phyloP scores from a whole-genome alignment of 1,284 basidiomycete genomes.

The Boletellus dicymbophilus region DNA sequence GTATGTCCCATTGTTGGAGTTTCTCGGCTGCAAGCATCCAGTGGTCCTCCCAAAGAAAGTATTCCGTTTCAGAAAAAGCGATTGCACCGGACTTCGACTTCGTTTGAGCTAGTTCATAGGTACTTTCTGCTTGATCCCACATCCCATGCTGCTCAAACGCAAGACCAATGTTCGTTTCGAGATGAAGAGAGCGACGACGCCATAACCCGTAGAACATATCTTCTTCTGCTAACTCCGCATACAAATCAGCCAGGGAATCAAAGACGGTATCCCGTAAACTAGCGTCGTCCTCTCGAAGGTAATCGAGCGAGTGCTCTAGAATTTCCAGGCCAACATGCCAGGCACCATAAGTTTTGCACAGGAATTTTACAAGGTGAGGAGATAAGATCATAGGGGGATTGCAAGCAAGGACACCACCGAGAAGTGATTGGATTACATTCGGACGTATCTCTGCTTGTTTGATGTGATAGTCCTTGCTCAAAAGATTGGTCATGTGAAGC shows the following conservation, averaged over 20 bases:
- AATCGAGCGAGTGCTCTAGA: constrained; percentile 77
- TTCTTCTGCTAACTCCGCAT: constrained; percentile 95
- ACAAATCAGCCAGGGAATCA: constrained; percentile 93
- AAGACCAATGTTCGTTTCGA: constrained; percentile 91
- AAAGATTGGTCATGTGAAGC: constrained; percentile 86
- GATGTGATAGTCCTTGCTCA: constrained; percentile 94
- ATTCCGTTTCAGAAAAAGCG: constrained; percentile 95
- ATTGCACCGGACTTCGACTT: constrained; percentile 84
- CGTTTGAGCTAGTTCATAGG: constrained; percentile 91
- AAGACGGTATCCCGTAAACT: constrained; percentile 83
- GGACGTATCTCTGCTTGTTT: constrained; percentile 91
- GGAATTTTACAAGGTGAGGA: constrained; percentile 94
- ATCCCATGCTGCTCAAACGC: constrained; percentile 97
- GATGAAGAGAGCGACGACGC: constrained; percentile 85
- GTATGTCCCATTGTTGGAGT: constrained; percentile 96
- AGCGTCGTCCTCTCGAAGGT: constrained; percentile 80
- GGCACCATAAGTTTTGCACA: constrained; percentile 94
- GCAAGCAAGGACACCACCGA: constrained; percentile 85
- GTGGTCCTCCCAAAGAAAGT: constrained; percentile 99
- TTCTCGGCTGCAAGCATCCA: constrained; percentile 98
- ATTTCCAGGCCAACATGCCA: constrained; percentile 95
- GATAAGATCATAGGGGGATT: constrained; percentile 87
- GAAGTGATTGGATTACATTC: constrained; percentile 92
- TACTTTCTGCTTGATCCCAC: constrained; percentile 91
- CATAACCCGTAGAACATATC: constrained; percentile 99